Evolutionary conservation across 1,284 basidiomycete genomes (phyloP), one percentile per base, ranked within the genome.

Genomic region (Microbotryum lychnidis-dioicae): DNA sequence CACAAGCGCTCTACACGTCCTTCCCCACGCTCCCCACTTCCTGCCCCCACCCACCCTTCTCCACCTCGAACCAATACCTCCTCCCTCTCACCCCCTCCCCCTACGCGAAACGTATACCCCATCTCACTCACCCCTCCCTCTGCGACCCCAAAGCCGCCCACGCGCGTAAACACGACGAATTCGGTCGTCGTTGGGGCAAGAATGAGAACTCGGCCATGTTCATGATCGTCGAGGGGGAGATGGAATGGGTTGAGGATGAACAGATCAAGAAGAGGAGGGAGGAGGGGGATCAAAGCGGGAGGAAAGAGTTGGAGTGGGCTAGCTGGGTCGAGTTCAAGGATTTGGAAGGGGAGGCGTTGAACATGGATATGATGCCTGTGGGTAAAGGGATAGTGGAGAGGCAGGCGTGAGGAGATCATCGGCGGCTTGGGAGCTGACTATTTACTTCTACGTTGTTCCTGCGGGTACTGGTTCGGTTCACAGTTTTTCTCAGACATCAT

Each of bases 401-500:
- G 14, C 9, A 37, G 37, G 31, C 31, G 9, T 42, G 37, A 42
- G 16, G 16, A 18, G 37, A 14, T 42, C 37, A 42, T 42, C 31
- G 8, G 31, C 8, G 31, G 8, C 31, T 31, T 8, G 31, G 33
- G 23, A 27, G 14, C 53, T 18, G 18, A 45, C 20, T 10, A 16
- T 25, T 52, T n/a, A 4, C 45, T 55, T 18, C 31, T 56, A 14
- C 21, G 5, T 23, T 31, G 31, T 31, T 46, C 21, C 18, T 18
- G 37, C 16, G 37, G 12, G 4, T 16, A 12, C 4, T 42, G 12
- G 9, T 42, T 42, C 27, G 27, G 27, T 14, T 42, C 18, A 16
- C 42, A 58, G 56, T 58, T 58, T 18, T 58, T 51, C 20, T 25
- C 57, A 6, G 57, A 58, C 45, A 21, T 58, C 25, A 54, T 54